Base-by-base conservation (phyloP, 306 rosid genomes). In the Pterocarpus macrocarpus region DNA sequence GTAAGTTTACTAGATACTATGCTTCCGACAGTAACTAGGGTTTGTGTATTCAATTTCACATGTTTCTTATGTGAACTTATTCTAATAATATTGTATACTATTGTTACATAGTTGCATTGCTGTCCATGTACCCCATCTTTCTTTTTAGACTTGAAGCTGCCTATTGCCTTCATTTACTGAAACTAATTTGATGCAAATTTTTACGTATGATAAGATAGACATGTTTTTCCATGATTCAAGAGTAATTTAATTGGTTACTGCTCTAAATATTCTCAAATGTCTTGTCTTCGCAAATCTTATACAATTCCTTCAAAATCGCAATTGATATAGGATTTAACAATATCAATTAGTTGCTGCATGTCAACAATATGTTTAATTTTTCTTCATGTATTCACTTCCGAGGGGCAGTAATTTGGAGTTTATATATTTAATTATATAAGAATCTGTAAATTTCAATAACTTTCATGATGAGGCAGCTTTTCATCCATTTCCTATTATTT, bases 1-100 rank as follows among this genome's bases (percentile, higher is more conserved):
- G 45, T 73, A 30, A 73, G 71, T 73, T 66, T 58, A 58, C 58
- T 65, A 57, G 62, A 71, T 49, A n/a, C 66, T 22, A 52, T 10
- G 33, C 43, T 63, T 62, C 71, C 47, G 44, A 62, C 67, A 73
- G 35, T 49, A 45, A 16, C 69, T 86, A 83, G 85, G 91, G 88
- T 80, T 83, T 80, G 8, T 22, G 52, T 71, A 28, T 75, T 47
- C 17, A 14, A 63, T 15, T 57, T 8, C 17, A 7, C 78, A 65
- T 76, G 62, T 68, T 79, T 79, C 3, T 2, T 22, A 44, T 80
- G 75, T 71, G 4, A 16, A 39, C 35, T 8, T 71, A 58, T n/a
- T 43, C 35, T 8, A 9, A 17, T 72, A 55, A 15, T 72, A 44
- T 76, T 38, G 33, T 16, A 0, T 59, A 4, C 13, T 57, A 8